Evolutionary conservation across 1,284 basidiomycete genomes (phyloP), one percentile per base, ranked within the genome.

Genomic region (Boletus smithii): DNA sequence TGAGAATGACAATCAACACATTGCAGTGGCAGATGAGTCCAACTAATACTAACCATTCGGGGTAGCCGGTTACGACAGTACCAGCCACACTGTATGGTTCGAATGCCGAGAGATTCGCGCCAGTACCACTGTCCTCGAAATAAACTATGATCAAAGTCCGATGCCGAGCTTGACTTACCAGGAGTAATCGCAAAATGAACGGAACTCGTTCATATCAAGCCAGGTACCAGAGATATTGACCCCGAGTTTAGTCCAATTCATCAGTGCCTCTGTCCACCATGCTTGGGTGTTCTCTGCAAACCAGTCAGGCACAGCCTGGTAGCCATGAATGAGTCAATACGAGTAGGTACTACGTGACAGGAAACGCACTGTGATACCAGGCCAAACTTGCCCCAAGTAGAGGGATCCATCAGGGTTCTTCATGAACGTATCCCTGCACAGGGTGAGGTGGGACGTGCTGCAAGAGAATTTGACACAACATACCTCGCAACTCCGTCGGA

Each of bases 181-280:
- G 26, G 81, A 81, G 24, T 76, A 72, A 44, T 75, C 69, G 60
- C 82, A 85, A 63, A 85, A 85, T 3, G 80, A 83, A 32, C 75
- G 77, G 11, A 74, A 71, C 54, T 86, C 83, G 44, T 86, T 85
- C 82, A 88, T 86, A 62, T 89, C 87, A 0, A 88, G 71, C 87
- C 86, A 89, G 43, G 88, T 77, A 4, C 84, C 84, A 30, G 79
- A 79, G 57, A 80, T 83, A 33, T 76, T 71, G 18, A 87, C 73
- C 2, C 81, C 23, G 23, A 24, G 59, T n/a, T 69, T 55, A 13
- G 71, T 75, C 81, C 82, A 86, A 60, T 87, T 86, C 33, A 46
- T 57, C 49, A 85, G 65, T 4, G 75, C 76, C 22, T 81, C 75
- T 1, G 74, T 76, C 81, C 81, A 85, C 71, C 76, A 83, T 16